A percentile compares a stretch with the other conserved stretches of the same genome.
Evolutionary conservation across 495 filamentous ascomycete species (phyloP).

Genomic region (Gamarada debralockiae): DNA sequence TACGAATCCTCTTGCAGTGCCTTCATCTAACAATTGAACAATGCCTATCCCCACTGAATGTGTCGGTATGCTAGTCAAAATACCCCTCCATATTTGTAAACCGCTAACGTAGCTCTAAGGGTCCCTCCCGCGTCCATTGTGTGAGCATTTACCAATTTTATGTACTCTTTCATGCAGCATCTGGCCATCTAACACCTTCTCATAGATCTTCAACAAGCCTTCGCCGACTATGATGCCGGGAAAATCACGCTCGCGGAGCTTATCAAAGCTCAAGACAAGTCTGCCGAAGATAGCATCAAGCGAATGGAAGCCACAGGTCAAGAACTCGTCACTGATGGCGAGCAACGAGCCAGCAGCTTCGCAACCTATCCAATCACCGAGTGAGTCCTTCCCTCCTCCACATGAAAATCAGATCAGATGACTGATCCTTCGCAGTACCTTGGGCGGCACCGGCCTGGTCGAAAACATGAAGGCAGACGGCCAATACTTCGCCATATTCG

Average conservation of each 20-base stretch:
- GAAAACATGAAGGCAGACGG: slow-evolving; percentile 33
- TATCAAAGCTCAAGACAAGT: slow-evolving; percentile 32
- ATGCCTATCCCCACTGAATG: slow-evolving; percentile 34
- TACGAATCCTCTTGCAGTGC: no score
- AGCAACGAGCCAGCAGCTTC: slow-evolving; percentile 37
- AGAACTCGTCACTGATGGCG: slow-evolving; percentile 35
- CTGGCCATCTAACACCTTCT: not conserved
- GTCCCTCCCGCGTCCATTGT: slow-evolving; percentile 37
- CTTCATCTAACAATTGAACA: not conserved
- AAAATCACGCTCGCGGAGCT: slow-evolving; percentile 27
- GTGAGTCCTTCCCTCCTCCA: not conserved
- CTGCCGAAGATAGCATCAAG: slow-evolving; percentile 36
- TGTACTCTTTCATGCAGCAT: not conserved
- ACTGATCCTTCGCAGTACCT: slow-evolving; percentile 16
- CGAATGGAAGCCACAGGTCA: slow-evolving; percentile 36
- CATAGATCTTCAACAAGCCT: slow-evolving; percentile 31
- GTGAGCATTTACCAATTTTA: not conserved
- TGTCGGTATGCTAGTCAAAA: slow-evolving; percentile 24
- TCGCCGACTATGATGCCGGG: slow-evolving; percentile 35
- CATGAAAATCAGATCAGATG: not conserved
- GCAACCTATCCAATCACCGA: slow-evolving; percentile 39
- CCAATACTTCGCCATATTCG: slow-evolving; percentile 42
- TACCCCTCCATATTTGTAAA: not conserved
- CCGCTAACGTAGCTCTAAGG: not conserved
- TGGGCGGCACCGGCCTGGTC: slow-evolving; percentile 35